A percentile compares a stretch with the other conserved stretches of the same genome.
Evolutionary conservation across 176 grass and related monocot species (phyloP).

Genomic region (Echinochloa phyllopogon): DNA sequence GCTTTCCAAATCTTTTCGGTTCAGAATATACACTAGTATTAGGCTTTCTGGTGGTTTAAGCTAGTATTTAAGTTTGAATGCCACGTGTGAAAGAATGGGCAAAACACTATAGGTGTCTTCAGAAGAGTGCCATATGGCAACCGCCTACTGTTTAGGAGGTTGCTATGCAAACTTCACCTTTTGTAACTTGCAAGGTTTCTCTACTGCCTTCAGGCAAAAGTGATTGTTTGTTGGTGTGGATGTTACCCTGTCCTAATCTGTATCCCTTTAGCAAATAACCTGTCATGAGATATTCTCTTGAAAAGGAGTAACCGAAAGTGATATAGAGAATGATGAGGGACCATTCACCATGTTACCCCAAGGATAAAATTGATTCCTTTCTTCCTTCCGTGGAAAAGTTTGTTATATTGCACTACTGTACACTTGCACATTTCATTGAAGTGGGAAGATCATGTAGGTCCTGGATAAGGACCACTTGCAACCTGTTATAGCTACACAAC

Average conservation of each 20-base stretch:
- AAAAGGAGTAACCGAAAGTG: conserved; percentile 52
- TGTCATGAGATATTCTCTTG: conserved; percentile 38
- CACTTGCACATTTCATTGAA: conserved; percentile 45
- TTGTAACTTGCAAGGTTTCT: conserved; percentile 58
- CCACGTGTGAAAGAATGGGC: conserved; percentile 15
- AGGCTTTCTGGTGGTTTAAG: neutral
- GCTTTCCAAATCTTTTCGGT: conserved; percentile 37
- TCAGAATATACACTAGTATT: conserved; percentile 8
- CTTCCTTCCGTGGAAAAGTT: conserved; percentile 47
- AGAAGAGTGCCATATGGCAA: conserved; percentile 27
- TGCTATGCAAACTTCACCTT: conserved; percentile 51
- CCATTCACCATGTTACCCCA: conserved; percentile 41
- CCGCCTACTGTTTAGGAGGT: conserved; percentile 13
- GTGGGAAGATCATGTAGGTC: conserved; percentile 46
- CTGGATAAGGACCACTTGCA: conserved; percentile 43
- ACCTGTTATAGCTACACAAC: conserved; percentile 28
- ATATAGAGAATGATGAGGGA: conserved; percentile 42
- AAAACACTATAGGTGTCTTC: conserved; percentile 30
- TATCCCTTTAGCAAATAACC: conserved; percentile 28
- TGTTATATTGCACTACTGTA: conserved; percentile 49
- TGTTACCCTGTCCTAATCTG: conserved; percentile 51
- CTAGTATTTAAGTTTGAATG: conserved; percentile 17
- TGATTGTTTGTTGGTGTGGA: conserved; percentile 41
- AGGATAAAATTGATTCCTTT: conserved; percentile 53
- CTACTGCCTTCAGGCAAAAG: conserved; percentile 40